Conservation (phyloP, 202 grass and related monocot species). For the Schoenoplectus triqueter region DNA sequence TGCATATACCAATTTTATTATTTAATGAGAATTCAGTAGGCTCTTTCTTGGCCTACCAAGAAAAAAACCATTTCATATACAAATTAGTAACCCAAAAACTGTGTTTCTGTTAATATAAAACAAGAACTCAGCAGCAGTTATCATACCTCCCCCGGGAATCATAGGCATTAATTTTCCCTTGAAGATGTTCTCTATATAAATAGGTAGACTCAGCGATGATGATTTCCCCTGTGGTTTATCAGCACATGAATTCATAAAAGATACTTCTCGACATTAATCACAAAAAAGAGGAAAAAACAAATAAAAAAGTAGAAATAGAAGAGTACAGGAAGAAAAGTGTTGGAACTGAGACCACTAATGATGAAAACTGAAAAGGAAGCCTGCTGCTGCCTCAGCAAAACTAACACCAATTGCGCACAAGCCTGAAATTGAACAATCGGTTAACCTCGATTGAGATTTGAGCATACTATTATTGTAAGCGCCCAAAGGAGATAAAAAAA, state of each 20-base stretch:
- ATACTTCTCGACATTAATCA: neutral
- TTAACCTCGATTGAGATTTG: neutral
- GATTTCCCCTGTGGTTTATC: slow-evolving; percentile 45
- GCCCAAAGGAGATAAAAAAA: neutral
- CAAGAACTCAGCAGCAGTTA: neutral
- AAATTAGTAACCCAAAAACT: neutral
- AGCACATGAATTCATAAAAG: neutral
- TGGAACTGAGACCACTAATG: slow-evolving; percentile 50
- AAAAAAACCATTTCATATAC: too few relatives aligned
- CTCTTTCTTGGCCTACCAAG: too few relatives aligned
- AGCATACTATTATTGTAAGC: neutral
- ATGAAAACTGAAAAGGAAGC: slow-evolving; percentile 45
- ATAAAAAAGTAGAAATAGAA: neutral
- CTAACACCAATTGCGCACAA: slow-evolving; percentile 57
- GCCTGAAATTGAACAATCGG: slow-evolving; percentile 41
- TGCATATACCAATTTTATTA: too few relatives aligned
- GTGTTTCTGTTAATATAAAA: neutral
- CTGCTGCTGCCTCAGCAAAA: slow-evolving; percentile 23
- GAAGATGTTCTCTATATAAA: slow-evolving; percentile 49
- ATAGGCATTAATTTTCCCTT: slow-evolving; percentile 46
- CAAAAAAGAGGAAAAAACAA: neutral
- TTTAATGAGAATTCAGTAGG: too few relatives aligned
- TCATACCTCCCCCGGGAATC: slow-evolving; percentile 49
- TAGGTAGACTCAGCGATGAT: slow-evolving; percentile 31
- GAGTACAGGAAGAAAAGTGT: slow-evolving; percentile 42